Evolutionary conservation across 2,329 filamentous ascomycete species (phyloP), one percentile per base, ranked within the genome.

Genomic region (Aspergillus fijiensis): DNA sequence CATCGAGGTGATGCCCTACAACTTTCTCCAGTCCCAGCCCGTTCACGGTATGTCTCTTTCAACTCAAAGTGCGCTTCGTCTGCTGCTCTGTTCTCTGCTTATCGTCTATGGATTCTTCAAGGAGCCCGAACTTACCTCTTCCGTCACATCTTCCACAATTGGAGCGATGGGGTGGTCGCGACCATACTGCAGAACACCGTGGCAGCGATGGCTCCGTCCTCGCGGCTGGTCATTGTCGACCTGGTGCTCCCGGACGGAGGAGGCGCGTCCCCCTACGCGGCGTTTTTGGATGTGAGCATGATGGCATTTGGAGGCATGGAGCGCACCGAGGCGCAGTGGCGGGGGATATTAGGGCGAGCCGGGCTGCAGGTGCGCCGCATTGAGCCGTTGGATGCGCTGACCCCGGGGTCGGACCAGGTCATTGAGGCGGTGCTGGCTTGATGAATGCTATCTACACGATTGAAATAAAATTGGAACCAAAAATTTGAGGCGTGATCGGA

Each of bases 121-220:
- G 45, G n/a, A n/a, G 45, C 45, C 45, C 45, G 23, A n/a, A 55
- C 42, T 6, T 55, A 55, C 39, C 42, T 55, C 52, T 55, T 55
- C 23, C 52, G 52, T 10, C 52, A 55, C 23, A 48, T 55, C 16
- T 35, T 55, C 3, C 52, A 55, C 23, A 55, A 55, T 16, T 55
- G 52, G 52, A 16, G 33, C 12, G 39, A 55, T 19, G 19, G 12
- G 0, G 39, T 55, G 5, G 23, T n/a, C 19, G 21, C 14, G n/a
- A 14, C 27, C 21, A 48, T 55, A 3, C 52, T 55, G 10, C 33
- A 27, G 12, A 48, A 55, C 27, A 55, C 52, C 2, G 42, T 47
- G 12, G 23, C 23, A 7, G 52, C 52, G 12, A 55, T 55, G 52
- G 39, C 11, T 1, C 39, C 39, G 12, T n/a, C 19, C 21, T 55